These are phyloP conservation scores for Tricholoma flavovirens DNA, from an alignment of 768 basidiomycete genomes.

Conservation along the genomic window DNA sequence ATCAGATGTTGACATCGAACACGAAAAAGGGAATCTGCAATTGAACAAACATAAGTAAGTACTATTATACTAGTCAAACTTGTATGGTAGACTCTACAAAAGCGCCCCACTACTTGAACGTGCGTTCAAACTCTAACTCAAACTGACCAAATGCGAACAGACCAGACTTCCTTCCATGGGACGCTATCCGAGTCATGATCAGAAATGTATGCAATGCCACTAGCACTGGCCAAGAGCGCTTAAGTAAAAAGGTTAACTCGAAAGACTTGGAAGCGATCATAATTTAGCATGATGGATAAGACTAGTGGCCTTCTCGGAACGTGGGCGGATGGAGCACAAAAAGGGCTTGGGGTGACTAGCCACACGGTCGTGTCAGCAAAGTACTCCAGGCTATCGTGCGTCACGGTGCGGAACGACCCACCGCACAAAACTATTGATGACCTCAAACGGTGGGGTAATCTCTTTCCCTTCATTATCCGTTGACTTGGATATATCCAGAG, in stretches of 20 bases:
- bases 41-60: no score
- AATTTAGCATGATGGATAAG: conserved; percentile 25
- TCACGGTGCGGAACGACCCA: conserved; percentile 22
- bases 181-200: conserved; percentile 1
- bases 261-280: conserved; percentile 1
- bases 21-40: neutral
- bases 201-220: neutral
- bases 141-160: neutral
- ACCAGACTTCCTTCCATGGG: neutral
- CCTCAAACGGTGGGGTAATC: conserved; percentile 32
- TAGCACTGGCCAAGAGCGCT: neutral
- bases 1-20: neutral
- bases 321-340: conserved; percentile 39
- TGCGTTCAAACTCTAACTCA: neutral
- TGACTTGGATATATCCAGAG: conserved; percentile 38
- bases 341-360: conserved; percentile 49
- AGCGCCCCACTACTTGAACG: neutral
- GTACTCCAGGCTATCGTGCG: neutral
- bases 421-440: conserved; percentile 42
- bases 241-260: neutral
- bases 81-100: neutral
- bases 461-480: conserved; percentile 37
- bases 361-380: neutral
- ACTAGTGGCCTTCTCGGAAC: conserved; percentile 25
- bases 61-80: neutral